A percentile compares a stretch with the other conserved stretches of the same genome.
These are phyloP conservation scores for Mucor mucedo DNA, from an alignment of 371 early-diverging fungal species.

Conservation along the genomic window DNA sequence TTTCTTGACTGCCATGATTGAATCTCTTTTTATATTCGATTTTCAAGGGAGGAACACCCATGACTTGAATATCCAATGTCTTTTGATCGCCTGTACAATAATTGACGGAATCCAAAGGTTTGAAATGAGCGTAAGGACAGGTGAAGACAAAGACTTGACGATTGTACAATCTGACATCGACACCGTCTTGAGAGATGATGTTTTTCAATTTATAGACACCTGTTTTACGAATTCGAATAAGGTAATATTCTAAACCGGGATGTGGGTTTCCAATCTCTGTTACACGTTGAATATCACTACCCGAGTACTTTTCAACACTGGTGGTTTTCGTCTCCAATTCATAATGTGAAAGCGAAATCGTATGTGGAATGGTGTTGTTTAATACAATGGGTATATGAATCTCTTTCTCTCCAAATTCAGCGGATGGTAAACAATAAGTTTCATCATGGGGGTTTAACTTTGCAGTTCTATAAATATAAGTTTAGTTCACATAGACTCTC, in stretches of 20 bases:
- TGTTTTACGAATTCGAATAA: slow-evolving; percentile 38
- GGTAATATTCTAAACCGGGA: slow-evolving; percentile 46
- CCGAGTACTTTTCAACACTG: slow-evolving; percentile 20
- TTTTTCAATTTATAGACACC: slow-evolving; percentile 49
- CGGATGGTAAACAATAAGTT: slow-evolving; percentile 46
- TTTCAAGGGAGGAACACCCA: slow-evolving; percentile 50
- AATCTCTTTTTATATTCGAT: slow-evolving; percentile 39
- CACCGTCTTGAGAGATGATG: slow-evolving; percentile 42
- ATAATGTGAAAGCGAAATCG: slow-evolving; percentile 40
- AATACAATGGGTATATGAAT: slow-evolving; percentile 53
- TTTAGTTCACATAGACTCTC: too few species aligned
- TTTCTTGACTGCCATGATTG: not conserved
- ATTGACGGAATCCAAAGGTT: slow-evolving; percentile 21
- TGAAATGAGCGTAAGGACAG: slow-evolving; percentile 46
- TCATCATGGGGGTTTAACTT: slow-evolving; percentile 51
- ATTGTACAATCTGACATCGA: slow-evolving; percentile 43
- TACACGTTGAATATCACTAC: slow-evolving; percentile 43
- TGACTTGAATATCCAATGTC: slow-evolving; percentile 35
- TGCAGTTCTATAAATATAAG: slow-evolving; percentile 38
- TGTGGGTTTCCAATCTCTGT: slow-evolving; percentile 46
- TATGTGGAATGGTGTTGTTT: slow-evolving; percentile 53
- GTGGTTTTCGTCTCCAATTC: slow-evolving; percentile 43
- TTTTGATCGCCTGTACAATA: slow-evolving; percentile 48
- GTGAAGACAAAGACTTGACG: slow-evolving; percentile 43
- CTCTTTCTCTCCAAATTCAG: slow-evolving; percentile 37